phyloP scores from a whole-genome alignment of 2,329 filamentous ascomycete genomes.

The Neopestalotiopsis clavispora region DNA sequence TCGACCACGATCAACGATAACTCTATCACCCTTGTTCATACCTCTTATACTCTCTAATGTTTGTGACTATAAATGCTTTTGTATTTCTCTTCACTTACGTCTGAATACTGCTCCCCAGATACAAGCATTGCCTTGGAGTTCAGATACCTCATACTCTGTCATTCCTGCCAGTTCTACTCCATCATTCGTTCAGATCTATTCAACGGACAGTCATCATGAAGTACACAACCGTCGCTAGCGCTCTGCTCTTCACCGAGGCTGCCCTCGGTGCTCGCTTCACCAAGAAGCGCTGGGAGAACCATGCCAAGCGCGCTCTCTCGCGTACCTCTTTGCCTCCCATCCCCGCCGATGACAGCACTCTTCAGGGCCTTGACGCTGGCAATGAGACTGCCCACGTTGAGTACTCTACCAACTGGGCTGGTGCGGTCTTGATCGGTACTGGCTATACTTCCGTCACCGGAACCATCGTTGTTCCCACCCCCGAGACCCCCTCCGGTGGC shows the following conservation, averaged over 20 bases:
- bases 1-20: background rate
- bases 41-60: background rate
- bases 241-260: slow-evolving; percentile 44
- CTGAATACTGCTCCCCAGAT: background rate
- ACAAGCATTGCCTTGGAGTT: background rate
- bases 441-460: slow-evolving; percentile 58
- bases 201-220: slow-evolving; percentile 46
- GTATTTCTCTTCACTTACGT: background rate
- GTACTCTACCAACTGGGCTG: slow-evolving; percentile 65
- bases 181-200: background rate
- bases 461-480: slow-evolving; percentile 57
- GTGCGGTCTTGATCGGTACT: slow-evolving; percentile 56
- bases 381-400: slow-evolving; percentile 39
- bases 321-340: slow-evolving; percentile 21
- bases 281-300: slow-evolving; percentile 41
- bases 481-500: slow-evolving; percentile 40
- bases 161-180: background rate
- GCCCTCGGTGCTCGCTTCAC: slow-evolving; percentile 52
- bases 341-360: background rate
- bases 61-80: background rate
- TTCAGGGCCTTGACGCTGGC: background rate
- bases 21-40: background rate
- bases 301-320: slow-evolving; percentile 33
- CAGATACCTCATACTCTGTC: background rate
- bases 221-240: slow-evolving; percentile 43